Base-by-base conservation (phyloP, 495 filamentous ascomycete species). In the Penicillium riverlandense region DNA sequence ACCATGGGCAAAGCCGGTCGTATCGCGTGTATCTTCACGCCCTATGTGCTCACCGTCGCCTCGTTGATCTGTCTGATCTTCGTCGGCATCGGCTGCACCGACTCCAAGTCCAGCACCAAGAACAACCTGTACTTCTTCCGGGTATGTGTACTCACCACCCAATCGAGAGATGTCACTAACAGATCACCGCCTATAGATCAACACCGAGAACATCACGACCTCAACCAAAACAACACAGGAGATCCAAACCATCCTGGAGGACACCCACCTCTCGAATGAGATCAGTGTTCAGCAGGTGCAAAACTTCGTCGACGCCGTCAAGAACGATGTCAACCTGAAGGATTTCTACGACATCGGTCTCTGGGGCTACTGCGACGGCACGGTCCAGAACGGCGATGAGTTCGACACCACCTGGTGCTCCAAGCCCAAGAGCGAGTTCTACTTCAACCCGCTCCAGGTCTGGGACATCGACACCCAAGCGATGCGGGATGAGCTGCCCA, bases 331-430 rank as follows among this genome's bases (percentile, higher is more conserved):
- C 22, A 71, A 75, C 16, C 70, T 97, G 35, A 74, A 71, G 41
- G 82, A 94, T 62, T 77, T 82, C 56, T 97, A 97, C 76, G 75
- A 80, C 40, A 74, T 96, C 58, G 78, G 77, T 48, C 72, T 98
- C 27, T 95, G 85, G 85, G 84, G 85, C 58, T 96, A 90, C 78
- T 97, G 92, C 72, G 70, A 75, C 11, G 78, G 79, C 36, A 66
- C 72, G 41, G 81, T 82, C 69, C 75, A 65, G 31, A 71, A 60
- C 37, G 59, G 49, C 49, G 51, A 22, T 22, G 22, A 57, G 7
- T 61, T 57, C 48, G 52, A 66, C 15, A 62, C 67, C 48, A 64
- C 58, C 34, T 68, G 55, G 45, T 85, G 82, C 71, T 79, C 78
- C 8, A 55, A 64, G 34, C 76, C 70, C 41, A 60, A 85, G 65